A percentile compares a stretch with the other conserved stretches of the same genome.
phyloP scores from a whole-genome alignment of 768 basidiomycete genomes.

The Tylopilus cervinicoccineus region DNA sequence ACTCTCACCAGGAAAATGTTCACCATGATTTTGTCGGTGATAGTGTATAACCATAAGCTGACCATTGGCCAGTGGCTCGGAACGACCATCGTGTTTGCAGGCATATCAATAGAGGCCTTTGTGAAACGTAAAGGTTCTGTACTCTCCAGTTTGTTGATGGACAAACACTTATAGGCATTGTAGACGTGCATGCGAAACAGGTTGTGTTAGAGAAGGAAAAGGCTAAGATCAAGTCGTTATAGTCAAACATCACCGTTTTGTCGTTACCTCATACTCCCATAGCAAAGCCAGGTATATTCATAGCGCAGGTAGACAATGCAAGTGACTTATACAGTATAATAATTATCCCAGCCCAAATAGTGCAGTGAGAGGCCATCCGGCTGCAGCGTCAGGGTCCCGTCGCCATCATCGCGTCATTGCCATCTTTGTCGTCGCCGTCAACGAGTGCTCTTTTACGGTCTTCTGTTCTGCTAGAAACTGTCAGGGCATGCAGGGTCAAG shows the following conservation, averaged over 20 bases:
- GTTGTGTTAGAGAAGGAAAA: conserved; percentile 82
- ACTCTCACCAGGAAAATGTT: conserved; percentile 96
- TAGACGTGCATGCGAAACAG: conserved; percentile 78
- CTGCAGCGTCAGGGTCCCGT: conserved; percentile 20
- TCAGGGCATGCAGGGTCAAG: not conserved
- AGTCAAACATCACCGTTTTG: conserved; percentile 20
- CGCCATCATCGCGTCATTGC: conserved; percentile 35
- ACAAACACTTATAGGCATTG: conserved; percentile 3
- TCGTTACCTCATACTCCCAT: conserved; percentile 12
- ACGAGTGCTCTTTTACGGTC: conserved; percentile 44
- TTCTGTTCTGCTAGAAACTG: conserved; percentile 28
- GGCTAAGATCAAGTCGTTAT: conserved; percentile 76
- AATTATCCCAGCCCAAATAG: conserved; percentile 12
- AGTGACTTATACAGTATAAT: conserved; percentile 25
- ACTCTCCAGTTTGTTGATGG: conserved; percentile 1
- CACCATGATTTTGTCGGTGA: conserved; percentile 94
- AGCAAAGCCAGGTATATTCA: conserved; percentile 14
- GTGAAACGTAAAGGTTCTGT: conserved; percentile 80
- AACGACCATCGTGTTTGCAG: conserved; percentile 90
- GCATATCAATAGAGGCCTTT: conserved; percentile 90
- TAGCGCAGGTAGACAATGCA: conserved; percentile 10
- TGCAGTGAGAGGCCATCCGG: not conserved
- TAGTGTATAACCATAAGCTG: conserved; percentile 86
- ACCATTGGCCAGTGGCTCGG: conserved; percentile 88
- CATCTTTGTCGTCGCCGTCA: conserved; percentile 27